These are phyloP conservation scores for Morella rubra DNA, from an alignment of 306 rosid genomes.

Conservation along the genomic window DNA sequence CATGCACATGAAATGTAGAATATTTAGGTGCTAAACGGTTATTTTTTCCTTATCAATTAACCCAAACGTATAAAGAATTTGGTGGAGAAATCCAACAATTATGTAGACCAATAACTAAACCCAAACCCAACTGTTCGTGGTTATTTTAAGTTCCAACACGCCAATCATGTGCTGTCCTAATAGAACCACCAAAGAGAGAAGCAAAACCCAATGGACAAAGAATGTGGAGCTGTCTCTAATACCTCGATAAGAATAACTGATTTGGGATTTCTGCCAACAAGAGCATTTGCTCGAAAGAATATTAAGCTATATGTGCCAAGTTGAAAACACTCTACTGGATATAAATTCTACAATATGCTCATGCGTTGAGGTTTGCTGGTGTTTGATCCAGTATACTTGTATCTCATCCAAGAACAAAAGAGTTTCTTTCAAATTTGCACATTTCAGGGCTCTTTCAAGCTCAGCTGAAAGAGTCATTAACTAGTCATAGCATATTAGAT, in stretches of 20 bases:
- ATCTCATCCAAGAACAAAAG: background rate
- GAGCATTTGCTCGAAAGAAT: background rate
- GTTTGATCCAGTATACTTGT: background rate
- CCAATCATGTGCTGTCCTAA: background rate
- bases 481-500: background rate
- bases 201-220: conserved; percentile 2
- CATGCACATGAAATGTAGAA: background rate
- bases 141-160: background rate
- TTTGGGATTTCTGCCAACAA: background rate
- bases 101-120: background rate
- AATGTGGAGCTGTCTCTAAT: background rate
- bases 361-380: background rate
- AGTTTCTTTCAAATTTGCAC: background rate
- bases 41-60: too few species aligned
- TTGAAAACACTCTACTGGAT: background rate
- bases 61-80: too few species aligned
- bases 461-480: background rate
- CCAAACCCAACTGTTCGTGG: background rate
- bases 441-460: background rate
- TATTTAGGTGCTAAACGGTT: background rate
- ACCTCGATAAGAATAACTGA: background rate
- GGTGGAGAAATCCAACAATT: conserved; percentile 4
- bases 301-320: background rate
- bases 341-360: background rate
- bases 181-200: background rate